Evolutionary conservation across 2,329 filamentous ascomycete genomes (phyloP), one percentile per base, ranked within the genome.

Genomic region (Stachybotrys chartarum): DNA sequence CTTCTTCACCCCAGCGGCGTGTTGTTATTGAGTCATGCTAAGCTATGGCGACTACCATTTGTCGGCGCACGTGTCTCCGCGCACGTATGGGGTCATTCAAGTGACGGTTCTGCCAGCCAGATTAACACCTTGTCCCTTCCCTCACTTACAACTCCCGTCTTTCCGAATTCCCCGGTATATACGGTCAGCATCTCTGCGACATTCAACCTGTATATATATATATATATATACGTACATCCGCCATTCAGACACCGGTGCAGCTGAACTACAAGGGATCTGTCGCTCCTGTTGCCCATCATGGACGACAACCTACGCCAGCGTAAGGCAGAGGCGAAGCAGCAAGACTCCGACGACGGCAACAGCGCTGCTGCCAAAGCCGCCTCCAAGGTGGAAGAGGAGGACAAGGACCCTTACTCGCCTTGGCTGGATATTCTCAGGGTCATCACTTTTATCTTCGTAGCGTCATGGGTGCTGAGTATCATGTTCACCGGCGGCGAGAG

Each of bases 381-480:
- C 42, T 59, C 61, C 30, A 65, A 66, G 45, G 56, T 61, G 49
- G 67, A 66, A 49, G 60, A 57, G 55, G 64, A 70, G 39, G 61
- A 71, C 59, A 83, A 88, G 56, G 82, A 87, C 30, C 87, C 91
- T 17, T 78, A 78, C 61, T 75, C 67, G 57, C 73, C 73, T 11
- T 79, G 73, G 72, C 72, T 91, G 39, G 90, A 93, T 68, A 70
- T 88, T 54, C 71, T 91, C 57, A 86, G 89, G 35, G 78, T 92
- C 32, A 64, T 91, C 50, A 79, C 79, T 35, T 89, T 89, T 54
- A 70, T 92, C 14, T 61, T 87, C 39, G 62, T 90, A 48, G 81
- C 86, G 50, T 88, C 84, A 30, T 83, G 79, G 64, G 85, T 81
- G 17, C 75, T 92, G 54, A 91, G 88, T 72, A 93, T 92, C 71